A percentile compares a stretch with the other conserved stretches of the same genome.
These are phyloP conservation scores for Scytalidium lignicola DNA, from an alignment of 2,329 filamentous ascomycete genomes.

Conservation along the genomic window DNA sequence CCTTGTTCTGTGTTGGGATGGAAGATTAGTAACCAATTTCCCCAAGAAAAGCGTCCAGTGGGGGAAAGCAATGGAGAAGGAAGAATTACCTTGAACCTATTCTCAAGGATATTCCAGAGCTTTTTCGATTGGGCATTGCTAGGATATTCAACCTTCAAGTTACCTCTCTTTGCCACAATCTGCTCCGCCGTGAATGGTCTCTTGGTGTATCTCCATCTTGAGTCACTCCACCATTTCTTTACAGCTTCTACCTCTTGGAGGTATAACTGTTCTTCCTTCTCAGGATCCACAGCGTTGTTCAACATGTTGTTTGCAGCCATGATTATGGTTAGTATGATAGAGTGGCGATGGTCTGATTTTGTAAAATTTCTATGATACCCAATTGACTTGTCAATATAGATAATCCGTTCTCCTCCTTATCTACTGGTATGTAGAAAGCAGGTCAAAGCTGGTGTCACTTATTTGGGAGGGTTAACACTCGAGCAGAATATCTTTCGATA, in stretches of 20 bases:
- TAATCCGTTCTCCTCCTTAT: too few species aligned
- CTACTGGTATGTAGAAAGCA: too few species aligned
- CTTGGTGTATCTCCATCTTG: constrained; percentile 89
- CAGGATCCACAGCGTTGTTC: constrained; percentile 50
- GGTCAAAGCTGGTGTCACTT: too few species aligned
- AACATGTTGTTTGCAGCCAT: constrained; percentile 48
- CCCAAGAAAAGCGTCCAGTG: background rate
- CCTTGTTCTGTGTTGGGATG: constrained; percentile 54
- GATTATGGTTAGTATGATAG: constrained; percentile 8
- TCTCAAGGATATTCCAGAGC: constrained; percentile 85
- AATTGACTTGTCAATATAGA: too few species aligned
- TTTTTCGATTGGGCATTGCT: constrained; percentile 90
- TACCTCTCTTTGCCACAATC: constrained; percentile 93
- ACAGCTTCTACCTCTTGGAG: constrained; percentile 79
- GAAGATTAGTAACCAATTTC: constrained; percentile 11
- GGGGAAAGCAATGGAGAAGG: background rate
- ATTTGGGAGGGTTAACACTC: too few species aligned
- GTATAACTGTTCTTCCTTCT: constrained; percentile 47
- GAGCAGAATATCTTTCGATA: too few species aligned
- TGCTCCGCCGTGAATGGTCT: constrained; percentile 93
- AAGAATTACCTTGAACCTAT: constrained; percentile 66
- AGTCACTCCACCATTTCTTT: constrained; percentile 90
- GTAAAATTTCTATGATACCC: background rate
- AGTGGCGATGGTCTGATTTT: constrained; percentile 7
- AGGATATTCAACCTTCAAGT: constrained; percentile 84